phyloP scores from a whole-genome alignment of 257 asterid species.

The Paraleonurus japonicus region DNA sequence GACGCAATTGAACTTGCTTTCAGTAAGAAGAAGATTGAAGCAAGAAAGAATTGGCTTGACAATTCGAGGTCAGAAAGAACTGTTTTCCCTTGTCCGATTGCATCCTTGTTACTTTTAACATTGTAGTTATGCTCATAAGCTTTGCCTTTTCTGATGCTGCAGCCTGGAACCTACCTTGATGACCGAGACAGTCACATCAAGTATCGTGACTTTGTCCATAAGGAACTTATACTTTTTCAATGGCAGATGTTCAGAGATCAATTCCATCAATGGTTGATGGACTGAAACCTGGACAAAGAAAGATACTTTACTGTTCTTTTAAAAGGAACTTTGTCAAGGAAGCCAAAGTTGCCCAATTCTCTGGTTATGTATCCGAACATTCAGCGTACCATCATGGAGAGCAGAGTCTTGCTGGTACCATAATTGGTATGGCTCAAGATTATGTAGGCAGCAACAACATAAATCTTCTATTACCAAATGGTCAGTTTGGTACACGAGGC shows the following conservation, averaged over 20 bases:
- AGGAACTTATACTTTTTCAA: constrained; percentile 91
- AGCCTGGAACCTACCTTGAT: constrained; percentile 95
- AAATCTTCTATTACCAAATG: constrained; percentile 85
- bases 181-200: constrained; percentile 62
- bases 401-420: constrained; percentile 89
- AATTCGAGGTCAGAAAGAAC: constrained; percentile 63
- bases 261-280: constrained; percentile 99
- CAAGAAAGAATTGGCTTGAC: constrained; percentile 94
- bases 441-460: constrained; percentile 94
- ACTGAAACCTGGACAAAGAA: constrained; percentile 96
- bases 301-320: constrained; percentile 88
- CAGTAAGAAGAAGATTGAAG: constrained; percentile 96
- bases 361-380: constrained; percentile 97
- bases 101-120: not conserved
- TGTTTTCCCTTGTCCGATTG: not conserved
- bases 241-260: constrained; percentile 96
- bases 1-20: constrained; percentile 98
- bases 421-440: constrained; percentile 97
- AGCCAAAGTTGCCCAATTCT: constrained; percentile 89
- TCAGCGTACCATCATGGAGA: constrained; percentile 99
- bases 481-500: constrained; percentile 94
- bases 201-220: constrained; percentile 89
- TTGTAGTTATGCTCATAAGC: not conserved
- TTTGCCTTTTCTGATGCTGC: constrained; percentile 25
- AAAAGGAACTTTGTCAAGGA: constrained; percentile 86